A percentile compares a stretch with the other conserved stretches of the same genome.
Evolutionary conservation across 768 basidiomycete species (phyloP).

Genomic region (Tylopilus rubrobrunneus): DNA sequence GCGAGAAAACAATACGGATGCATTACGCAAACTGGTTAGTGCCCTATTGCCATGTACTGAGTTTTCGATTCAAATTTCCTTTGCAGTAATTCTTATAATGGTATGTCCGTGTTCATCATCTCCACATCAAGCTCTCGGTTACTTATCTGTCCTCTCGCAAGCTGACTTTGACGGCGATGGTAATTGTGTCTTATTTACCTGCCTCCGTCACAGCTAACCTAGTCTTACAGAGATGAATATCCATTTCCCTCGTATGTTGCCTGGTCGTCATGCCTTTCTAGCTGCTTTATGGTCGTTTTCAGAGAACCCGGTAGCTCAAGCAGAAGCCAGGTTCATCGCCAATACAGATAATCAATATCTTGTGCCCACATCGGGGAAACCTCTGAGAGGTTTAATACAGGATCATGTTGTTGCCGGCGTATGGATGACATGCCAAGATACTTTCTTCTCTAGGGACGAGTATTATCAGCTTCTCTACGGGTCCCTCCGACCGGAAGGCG

Average conservation of each 20-base stretch:
- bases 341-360: conserved; percentile 99
- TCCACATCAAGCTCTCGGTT: conserved; percentile 1
- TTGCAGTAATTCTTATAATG: conserved; percentile 92
- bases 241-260: conserved; percentile 88
- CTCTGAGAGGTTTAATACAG: conserved; percentile 95
- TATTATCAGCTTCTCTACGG: conserved; percentile 97
- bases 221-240: conserved; percentile 88
- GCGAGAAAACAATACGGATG: conserved; percentile 99
- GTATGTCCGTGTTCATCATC: conserved; percentile 38
- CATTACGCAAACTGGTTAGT: conserved; percentile 98
- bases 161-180: conserved; percentile 94
- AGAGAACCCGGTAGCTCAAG: conserved; percentile 95
- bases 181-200: conserved; percentile 29
- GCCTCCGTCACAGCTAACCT: conserved; percentile 2
- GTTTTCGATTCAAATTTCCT: conserved; percentile 14
- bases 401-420: conserved; percentile 98
- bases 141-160: conserved; percentile 24
- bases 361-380: conserved; percentile 98
- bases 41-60: background rate
- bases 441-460: conserved; percentile 93
- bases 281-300: background rate
- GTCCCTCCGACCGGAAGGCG: conserved; percentile 85
- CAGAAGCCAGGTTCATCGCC: conserved; percentile 91
- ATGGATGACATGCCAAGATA: conserved; percentile 97
- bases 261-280: background rate